Evolutionary conservation across 1,139 yeast genomes (phyloP), one percentile per base, ranked within the genome.

Genomic region (Geotrichum klebahnii): DNA sequence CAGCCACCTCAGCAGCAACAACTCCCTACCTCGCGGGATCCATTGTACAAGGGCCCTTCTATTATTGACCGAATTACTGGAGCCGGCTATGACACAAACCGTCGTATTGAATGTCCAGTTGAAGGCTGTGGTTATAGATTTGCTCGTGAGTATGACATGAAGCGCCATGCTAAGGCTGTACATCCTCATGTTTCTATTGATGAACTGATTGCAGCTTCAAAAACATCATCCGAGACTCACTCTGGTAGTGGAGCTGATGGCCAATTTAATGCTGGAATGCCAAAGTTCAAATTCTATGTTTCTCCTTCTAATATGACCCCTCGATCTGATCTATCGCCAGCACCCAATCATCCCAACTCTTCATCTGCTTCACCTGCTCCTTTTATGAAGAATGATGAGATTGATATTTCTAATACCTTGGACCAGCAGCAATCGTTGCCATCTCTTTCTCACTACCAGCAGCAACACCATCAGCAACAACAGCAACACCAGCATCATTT

Each of bases 21-120:
- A 22, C 42, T 50, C 12, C 26, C 45, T 40, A 36, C 33, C 26
- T 31, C n/a, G 47, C 54, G 44, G 10, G 42, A 23, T 16, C 52
- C 52, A 35, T 48, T 46, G 39, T 47, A 35, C 19, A 55, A 53
- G n/a, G 42, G 44, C 6, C 54, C 38, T 34, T 50, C 57, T 4
- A 51, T 65, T n/a, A 61, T 71, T 22, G 67, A 66, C 16, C 57
- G 62, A 3, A 52, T 72, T 20, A 63, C 72, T 1, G 76, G 76
- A 4, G 58, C 65, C 4, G 68, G 63, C 17, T 69, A 71, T 53
- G 57, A 58, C 9, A 49, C 50, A 28, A 66, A 53, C 28, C 57
- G 68, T 31, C 53, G 58, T 3, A 54, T 70, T 17, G 57, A 57
- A 4, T 72, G 76, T 51, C 62, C 67, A 0, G 58, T 58, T 5